A percentile compares a stretch with the other conserved stretches of the same genome.
Conservation (phyloP, 306 rosid species). For the Rubus idaeus region DNA sequence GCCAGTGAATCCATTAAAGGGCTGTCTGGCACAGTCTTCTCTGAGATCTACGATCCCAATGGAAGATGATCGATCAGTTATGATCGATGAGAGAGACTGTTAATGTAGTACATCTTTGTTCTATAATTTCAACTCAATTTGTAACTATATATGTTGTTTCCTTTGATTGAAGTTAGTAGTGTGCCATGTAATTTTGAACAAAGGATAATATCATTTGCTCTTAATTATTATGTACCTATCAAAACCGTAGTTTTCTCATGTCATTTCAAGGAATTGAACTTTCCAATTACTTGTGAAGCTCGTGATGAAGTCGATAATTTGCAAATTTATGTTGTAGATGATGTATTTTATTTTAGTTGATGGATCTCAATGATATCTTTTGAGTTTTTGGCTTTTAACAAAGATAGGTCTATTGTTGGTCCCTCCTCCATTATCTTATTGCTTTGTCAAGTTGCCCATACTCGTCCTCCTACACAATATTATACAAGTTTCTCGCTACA, state of each 20-base stretch:
- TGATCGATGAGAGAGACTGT: neutral
- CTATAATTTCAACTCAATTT: too few relatives aligned
- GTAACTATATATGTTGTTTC: neutral
- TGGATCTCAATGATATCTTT: neutral
- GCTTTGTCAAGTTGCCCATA: neutral
- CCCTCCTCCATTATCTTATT: neutral
- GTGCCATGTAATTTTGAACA: too few relatives aligned
- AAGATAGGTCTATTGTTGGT: neutral
- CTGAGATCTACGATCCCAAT: constrained; percentile 15
- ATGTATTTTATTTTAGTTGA: neutral
- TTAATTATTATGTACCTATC: too few relatives aligned
- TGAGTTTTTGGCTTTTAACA: neutral
- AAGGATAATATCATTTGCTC: too few relatives aligned
- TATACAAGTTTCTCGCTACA: too few relatives aligned
- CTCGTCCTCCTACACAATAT: too few relatives aligned
- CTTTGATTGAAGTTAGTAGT: neutral
- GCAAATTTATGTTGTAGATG: neutral
- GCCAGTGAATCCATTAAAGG: neutral
- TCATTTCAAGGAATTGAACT: too few relatives aligned
- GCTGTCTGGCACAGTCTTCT: constrained; percentile 9
- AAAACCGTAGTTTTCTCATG: neutral
- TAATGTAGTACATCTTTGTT: neutral
- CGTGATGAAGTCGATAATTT: neutral
- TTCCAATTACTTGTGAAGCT: neutral
- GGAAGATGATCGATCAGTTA: neutral